phyloP scores from a whole-genome alignment of 805 yeast species.

The Kregervanrija delftensis region DNA sequence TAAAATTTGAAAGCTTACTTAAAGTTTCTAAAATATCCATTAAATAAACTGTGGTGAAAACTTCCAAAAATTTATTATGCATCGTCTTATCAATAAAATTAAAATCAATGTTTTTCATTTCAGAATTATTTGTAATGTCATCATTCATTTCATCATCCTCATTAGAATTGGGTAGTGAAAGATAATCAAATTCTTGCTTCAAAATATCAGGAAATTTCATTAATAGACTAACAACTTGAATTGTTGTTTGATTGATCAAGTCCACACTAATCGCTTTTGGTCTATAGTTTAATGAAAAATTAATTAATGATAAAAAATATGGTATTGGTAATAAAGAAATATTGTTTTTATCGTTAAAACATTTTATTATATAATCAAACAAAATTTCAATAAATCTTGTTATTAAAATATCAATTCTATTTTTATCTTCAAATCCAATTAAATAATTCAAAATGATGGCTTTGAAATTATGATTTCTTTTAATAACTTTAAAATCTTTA shows the following conservation, averaged over 20 bases:
- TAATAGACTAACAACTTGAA: conserved; percentile 21
- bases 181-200: conserved; percentile 23
- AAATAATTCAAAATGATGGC: conserved; percentile 35
- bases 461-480: conserved; percentile 22
- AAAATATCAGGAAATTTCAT: conserved; percentile 19
- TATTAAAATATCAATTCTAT: conserved; percentile 45
- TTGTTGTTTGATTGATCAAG: conserved; percentile 28
- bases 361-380: conserved; percentile 21
- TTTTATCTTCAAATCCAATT: conserved; percentile 32
- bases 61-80: conserved; percentile 43
- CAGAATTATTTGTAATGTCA: conserved; percentile 4
- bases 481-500: conserved; percentile 22
- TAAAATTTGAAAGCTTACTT: conserved; percentile 20
- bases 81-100: conserved; percentile 28
- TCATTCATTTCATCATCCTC: conserved; percentile 5
- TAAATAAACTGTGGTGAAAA: conserved; percentile 41
- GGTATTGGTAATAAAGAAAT: conserved; percentile 41
- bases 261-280: conserved; percentile 49
- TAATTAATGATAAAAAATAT: conserved; percentile 50
- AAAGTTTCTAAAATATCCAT: conserved; percentile 53
- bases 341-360: conserved; percentile 7
- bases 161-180: conserved; percentile 14
- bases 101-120: conserved; percentile 12
- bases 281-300: conserved; percentile 49
- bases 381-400: conserved; percentile 34